These are phyloP conservation scores for Fusarium liriodendri DNA, from an alignment of 2,329 filamentous ascomycete genomes.

Conservation along the genomic window DNA sequence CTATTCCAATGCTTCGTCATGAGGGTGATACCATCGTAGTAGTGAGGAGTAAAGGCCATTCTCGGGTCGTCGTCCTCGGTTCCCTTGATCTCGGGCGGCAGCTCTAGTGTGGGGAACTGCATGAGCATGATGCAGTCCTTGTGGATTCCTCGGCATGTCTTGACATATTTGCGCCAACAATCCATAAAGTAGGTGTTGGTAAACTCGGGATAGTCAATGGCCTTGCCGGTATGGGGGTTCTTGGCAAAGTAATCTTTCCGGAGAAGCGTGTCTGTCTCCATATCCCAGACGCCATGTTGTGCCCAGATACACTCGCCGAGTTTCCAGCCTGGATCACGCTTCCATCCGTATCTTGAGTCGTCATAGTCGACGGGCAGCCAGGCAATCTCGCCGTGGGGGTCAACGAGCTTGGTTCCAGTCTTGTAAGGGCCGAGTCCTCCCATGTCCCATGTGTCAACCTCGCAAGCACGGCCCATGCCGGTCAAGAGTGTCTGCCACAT, in stretches of 20 bases:
- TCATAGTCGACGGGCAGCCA: conserved; percentile 89
- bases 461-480: conserved; percentile 89
- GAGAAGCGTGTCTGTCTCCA: conserved; percentile 78
- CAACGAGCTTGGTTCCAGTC: conserved; percentile 82
- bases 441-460: conserved; percentile 94
- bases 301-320: conserved; percentile 97
- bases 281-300: conserved; percentile 96
- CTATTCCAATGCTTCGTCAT: conserved; percentile 99
- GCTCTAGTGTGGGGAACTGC: conserved; percentile 90
- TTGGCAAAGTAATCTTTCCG: conserved; percentile 90
- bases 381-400: conserved; percentile 85
- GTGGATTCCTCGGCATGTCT: conserved; percentile 80
- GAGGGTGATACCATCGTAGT: conserved; percentile 95
- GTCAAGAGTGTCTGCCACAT: conserved; percentile 94
- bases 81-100: conserved; percentile 88
- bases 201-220: conserved; percentile 84
- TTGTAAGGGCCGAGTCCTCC: conserved; percentile 93
- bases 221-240: conserved; percentile 78
- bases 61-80: conserved; percentile 89
- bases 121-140: conserved; percentile 87
- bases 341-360: conserved; percentile 90
- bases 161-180: conserved; percentile 81
- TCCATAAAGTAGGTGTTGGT: conserved; percentile 93
- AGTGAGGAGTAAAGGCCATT: conserved; percentile 94
- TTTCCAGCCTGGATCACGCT: conserved; percentile 87